Conservation (phyloP, 768 basidiomycete species). For the Xanthoconium purpureum region DNA sequence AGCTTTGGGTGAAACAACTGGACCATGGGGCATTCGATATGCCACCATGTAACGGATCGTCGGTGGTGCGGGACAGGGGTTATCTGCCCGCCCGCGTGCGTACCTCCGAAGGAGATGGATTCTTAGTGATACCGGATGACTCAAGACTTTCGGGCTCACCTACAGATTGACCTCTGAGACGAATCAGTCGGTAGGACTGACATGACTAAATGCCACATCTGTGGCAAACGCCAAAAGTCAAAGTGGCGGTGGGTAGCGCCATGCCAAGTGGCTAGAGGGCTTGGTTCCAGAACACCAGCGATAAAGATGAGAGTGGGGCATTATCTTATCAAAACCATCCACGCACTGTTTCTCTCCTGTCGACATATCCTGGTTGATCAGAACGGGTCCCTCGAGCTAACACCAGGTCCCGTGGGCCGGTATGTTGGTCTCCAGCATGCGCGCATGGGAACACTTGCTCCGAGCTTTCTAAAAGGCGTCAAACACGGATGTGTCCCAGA, state of each 20-base stretch:
- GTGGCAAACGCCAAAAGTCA: not conserved
- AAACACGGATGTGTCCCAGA: not conserved
- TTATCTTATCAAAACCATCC: not conserved
- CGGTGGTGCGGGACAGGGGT: not conserved
- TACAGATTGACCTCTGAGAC: not conserved
- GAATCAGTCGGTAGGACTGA: not conserved
- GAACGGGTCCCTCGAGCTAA: too few relatives aligned
- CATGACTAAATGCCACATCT: not conserved
- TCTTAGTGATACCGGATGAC: not conserved
- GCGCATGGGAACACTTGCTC: not conserved
- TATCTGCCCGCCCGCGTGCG: not conserved
- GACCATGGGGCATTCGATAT: not conserved
- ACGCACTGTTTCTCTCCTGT: too few relatives aligned
- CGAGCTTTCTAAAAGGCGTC: not conserved
- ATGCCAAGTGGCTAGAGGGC: too few relatives aligned
- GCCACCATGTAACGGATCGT: not conserved
- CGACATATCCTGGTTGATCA: too few relatives aligned
- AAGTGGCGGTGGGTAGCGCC: not conserved
- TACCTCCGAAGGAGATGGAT: not conserved
- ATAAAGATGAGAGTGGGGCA: too few relatives aligned
- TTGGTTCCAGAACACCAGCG: too few relatives aligned
- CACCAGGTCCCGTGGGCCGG: too few relatives aligned
- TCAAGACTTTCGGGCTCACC: not conserved
- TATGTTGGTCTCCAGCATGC: too few relatives aligned
- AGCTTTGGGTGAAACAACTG: not conserved